Conservation (phyloP, 164 flowering plant species). For the Tetrastigma voinierianum region DNA sequence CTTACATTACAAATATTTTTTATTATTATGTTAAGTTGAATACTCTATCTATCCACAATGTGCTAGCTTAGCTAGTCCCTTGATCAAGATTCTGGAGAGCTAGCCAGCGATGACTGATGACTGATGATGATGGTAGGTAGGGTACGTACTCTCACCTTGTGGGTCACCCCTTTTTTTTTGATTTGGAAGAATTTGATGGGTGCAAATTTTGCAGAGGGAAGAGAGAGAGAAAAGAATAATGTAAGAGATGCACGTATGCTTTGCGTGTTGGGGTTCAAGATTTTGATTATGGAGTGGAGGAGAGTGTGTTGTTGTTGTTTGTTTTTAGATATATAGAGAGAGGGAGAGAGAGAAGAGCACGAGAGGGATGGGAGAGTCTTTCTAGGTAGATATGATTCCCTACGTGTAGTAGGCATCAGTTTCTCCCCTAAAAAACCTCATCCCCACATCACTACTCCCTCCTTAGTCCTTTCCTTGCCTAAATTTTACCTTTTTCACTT, state of each 20-base stretch:
- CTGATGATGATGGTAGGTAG: conserved; percentile 3
- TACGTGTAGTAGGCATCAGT: conserved; percentile 11
- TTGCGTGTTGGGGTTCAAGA: conserved; percentile 31
- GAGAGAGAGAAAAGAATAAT: conserved; percentile 12
- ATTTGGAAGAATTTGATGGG: conserved; percentile 7
- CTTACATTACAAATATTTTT: too few species aligned
- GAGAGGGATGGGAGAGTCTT: conserved; percentile 5
- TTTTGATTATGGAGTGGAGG: conserved; percentile 21
- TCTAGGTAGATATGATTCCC: conserved; percentile 27
- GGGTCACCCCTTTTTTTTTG: background rate
- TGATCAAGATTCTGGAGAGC: conserved; percentile 18
- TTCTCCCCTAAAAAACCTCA: conserved; percentile 13
- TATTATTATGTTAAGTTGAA: too few species aligned
- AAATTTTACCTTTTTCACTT: too few species aligned
- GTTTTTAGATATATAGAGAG: too few species aligned
- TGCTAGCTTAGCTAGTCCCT: too few species aligned
- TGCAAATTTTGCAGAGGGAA: conserved; percentile 2
- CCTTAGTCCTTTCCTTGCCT: too few species aligned
- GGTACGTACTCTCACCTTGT: too few species aligned
- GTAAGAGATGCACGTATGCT: conserved; percentile 27
- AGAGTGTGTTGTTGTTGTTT: background rate
- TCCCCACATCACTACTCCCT: too few species aligned
- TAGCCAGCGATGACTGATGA: too few species aligned
- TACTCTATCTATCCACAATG: too few species aligned
- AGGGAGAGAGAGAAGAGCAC: too few species aligned